Evolutionary conservation across 371 early-diverging fungal species (phyloP).

Genomic region (Apophysomyces elegans): DNA sequence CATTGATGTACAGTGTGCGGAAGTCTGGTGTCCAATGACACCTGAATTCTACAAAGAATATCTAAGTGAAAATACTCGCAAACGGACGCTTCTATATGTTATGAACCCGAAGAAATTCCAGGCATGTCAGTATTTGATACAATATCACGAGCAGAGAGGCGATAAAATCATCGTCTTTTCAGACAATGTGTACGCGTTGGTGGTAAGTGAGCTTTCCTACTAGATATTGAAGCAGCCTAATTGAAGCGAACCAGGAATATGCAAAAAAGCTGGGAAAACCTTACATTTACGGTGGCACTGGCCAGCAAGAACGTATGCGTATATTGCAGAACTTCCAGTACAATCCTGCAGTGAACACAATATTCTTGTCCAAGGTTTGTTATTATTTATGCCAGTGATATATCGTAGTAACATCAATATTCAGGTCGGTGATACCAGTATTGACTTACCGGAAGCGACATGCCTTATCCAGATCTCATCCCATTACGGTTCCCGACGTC

Average conservation of each 20-base stretch:
- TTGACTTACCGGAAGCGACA: constrained; percentile 99
- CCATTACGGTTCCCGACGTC: constrained; percentile 99
- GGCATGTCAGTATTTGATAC: constrained; percentile 97
- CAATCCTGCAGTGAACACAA: constrained; percentile 93
- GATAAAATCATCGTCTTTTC: constrained; percentile 99
- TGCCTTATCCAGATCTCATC: constrained; percentile 99
- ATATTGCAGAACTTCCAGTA: constrained; percentile 96
- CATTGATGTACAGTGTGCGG: constrained; percentile 76
- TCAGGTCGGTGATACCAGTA: constrained; percentile 97
- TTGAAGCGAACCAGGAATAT: constrained; percentile 67
- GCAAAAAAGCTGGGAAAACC: constrained; percentile 92
- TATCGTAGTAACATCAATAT: not conserved
- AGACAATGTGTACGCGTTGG: constrained; percentile 98
- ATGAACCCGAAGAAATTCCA: constrained; percentile 99
- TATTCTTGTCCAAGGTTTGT: constrained; percentile 96
- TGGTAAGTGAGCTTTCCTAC: constrained; percentile 48
- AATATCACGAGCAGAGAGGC: constrained; percentile 94
- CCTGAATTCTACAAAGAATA: constrained; percentile 98
- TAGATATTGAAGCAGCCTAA: not conserved
- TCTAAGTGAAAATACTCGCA: constrained; percentile 74
- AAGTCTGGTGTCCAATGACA: constrained; percentile 99
- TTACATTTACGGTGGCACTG: constrained; percentile 97
- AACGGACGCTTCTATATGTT: constrained; percentile 88
- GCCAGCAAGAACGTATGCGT: constrained; percentile 95
- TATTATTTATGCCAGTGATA: not conserved